Base-by-base conservation (phyloP, 805 yeast species). In the Candida multigemmis region DNA sequence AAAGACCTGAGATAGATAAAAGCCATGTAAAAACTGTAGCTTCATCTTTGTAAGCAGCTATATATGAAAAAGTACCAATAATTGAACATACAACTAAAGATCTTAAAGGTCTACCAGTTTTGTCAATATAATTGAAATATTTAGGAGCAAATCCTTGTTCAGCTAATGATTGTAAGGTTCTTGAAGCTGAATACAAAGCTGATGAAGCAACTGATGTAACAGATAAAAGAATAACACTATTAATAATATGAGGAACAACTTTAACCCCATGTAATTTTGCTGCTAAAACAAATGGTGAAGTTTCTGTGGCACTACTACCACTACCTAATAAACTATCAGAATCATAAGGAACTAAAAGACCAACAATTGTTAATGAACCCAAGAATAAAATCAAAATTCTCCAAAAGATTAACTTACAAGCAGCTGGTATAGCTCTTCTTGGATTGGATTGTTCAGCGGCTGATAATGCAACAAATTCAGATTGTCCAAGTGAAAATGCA, bases 161-260 rank as follows among this genome's bases (percentile, higher is more conserved):
- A 12, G 85, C 77, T 42, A 80, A 59, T 5, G 84, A 69, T 19
- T 73, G 74, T 31, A 80, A 44, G 9, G 84, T 64, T 65, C 89
- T 70, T 24, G 85, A 77, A 33, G 76, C 69, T 14, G 77, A 81
- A 46, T 68, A 80, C 18, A 78, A 71, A 3, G 86, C 71, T 14
- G 85, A 73, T 58, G 77, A 79, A 44, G 84, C 86, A 27, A 78
- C 86, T 10, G 86, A 78, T 29, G 78, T 55, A 18, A 80, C 85
- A 4, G 86, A 77, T 34, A 79, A 46, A 55, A 80, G 58, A 37
- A 80, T 77, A 23, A 79, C 85, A 15, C 74, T 82, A 48, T 80
- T 80, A 63, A 80, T 76, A 33, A 80, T 70, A 36, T 76, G 74
- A 25, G 87, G 87, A 21, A 78, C 60, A 24, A 74, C 81, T 26